phyloP scores from a whole-genome alignment of 352 stramenopile species.

The Pythium myriotylum region DNA sequence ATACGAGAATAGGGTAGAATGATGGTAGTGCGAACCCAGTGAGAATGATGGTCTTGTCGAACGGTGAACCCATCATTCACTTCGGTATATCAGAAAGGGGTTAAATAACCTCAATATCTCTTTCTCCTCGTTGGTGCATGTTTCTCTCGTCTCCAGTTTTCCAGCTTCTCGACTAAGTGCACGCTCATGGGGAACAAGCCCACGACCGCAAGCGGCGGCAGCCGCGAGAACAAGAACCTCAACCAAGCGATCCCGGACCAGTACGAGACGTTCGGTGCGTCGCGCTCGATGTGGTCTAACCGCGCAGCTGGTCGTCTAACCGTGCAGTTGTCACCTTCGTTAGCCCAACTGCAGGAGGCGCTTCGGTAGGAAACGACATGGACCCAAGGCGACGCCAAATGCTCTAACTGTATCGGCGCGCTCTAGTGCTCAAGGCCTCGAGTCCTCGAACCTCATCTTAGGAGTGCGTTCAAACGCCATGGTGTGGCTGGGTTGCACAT shows the following conservation, averaged over 20 bases:
- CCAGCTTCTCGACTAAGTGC: neutral
- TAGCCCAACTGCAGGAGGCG: conserved; percentile 68
- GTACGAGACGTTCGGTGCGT: conserved; percentile 64
- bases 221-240: conserved; percentile 25
- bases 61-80: neutral
- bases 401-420: no score
- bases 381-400: neutral
- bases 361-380: conserved; percentile 38
- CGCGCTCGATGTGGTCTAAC: no score
- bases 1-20: neutral
- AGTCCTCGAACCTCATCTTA: conserved; percentile 73
- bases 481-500: no score
- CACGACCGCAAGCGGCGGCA: neutral
- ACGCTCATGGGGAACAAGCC: conserved; percentile 7
- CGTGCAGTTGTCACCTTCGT: neutral
- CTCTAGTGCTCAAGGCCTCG: conserved; percentile 49
- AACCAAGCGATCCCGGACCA: conserved; percentile 56
- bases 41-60: conserved; percentile 2
- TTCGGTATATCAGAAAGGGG: neutral
- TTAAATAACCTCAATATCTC: conserved; percentile 15
- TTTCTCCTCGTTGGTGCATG: no score
- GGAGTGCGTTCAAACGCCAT: conserved; percentile 40
- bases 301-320: neutral
- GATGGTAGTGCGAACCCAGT: neutral
- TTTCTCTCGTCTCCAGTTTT: neutral